Evolutionary conservation across 176 grass and related monocot genomes (phyloP).

Genomic region (Phoenix roebelenii): DNA sequence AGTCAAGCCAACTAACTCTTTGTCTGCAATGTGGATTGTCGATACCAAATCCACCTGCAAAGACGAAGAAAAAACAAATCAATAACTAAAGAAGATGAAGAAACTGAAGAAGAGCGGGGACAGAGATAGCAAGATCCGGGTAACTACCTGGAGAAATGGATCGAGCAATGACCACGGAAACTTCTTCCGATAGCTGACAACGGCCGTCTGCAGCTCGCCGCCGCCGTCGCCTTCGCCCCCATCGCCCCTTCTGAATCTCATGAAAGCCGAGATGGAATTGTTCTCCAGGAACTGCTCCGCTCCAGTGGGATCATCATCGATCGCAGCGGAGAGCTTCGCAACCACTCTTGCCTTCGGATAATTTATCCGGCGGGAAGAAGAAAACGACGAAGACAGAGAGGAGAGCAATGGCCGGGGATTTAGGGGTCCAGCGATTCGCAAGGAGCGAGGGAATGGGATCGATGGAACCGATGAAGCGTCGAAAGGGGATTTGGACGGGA

Average conservation of each 20-base stretch:
- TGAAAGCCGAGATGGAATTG: too few relatives aligned
- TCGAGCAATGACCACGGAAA: conserved; percentile 55
- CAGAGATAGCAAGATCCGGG: neutral
- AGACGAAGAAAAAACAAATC: neutral
- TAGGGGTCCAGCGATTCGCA: too few relatives aligned
- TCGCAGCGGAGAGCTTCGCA: too few relatives aligned
- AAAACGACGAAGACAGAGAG: too few relatives aligned
- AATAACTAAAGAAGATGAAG: neutral
- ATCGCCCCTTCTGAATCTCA: neutral
- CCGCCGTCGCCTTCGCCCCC: conserved; percentile 7
- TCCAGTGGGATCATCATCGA: too few relatives aligned
- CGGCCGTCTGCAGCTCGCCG: conserved; percentile 70
- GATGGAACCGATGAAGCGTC: too few relatives aligned
- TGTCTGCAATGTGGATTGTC: conserved; percentile 83
- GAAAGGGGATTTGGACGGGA: too few relatives aligned
- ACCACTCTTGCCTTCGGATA: too few relatives aligned
- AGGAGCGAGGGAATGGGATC: too few relatives aligned
- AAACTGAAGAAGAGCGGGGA: neutral
- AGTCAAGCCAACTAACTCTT: conserved; percentile 30
- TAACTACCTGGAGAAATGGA: conserved; percentile 49
- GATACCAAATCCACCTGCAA: conserved; percentile 87
- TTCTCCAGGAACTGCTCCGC: too few relatives aligned
- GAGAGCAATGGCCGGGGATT: too few relatives aligned
- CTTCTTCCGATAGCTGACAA: conserved; percentile 65
- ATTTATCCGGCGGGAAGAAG: too few relatives aligned